Base-by-base conservation (phyloP, 495 filamentous ascomycete species). In the Ramalina peruviana region DNA sequence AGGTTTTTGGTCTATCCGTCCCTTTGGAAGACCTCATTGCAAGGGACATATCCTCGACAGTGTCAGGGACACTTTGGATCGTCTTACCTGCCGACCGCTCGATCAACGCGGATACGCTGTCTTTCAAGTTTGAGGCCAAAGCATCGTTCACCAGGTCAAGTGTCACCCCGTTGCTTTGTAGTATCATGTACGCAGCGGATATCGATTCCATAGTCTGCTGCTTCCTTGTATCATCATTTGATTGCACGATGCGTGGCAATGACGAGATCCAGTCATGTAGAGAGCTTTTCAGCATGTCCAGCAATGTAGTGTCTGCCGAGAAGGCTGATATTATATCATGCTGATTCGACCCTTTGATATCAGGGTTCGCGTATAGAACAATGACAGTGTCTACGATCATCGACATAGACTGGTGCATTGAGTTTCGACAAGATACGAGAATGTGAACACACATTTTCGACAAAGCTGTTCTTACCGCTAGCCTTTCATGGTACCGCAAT, bases 351-450 rank as follows among this genome's bases (percentile, higher is more conserved):
- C 72, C 62, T 15, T 68, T 65, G 40, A 77, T 69, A 23, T 70
- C 65, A 6, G 76, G 68, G n/a, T 79, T 39, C 25, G 46, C 55
- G 39, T 38, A 72, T 26, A 96, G 66, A 42, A 83, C 76, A 49
- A 97, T 78, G 23, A 88, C 68, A 1, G 83, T 93, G 62, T 99
- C 92, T 1, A 86, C 72, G 27, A 93, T 72, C 49, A 93, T 77
- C 6, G 72, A 56, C 17, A 76, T 59, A n/a, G 80, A 84, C 21
- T 88, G 80, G 10, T 66, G 62, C 12, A 99, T 69, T 7, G 86
- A 85, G n/a, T 67, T 66, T 46, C 77, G 75, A 58, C 92, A 96
- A 38, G 86, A 70, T 53, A 89, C 80, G 38, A 95, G 69, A 26
- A 95, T 63, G 49, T 72, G 73, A 15, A 83, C 60, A 59, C 88